Evolutionary conservation across 2,329 filamentous ascomycete genomes (phyloP).

Genomic region (Chrysosporium queenslandicum): DNA sequence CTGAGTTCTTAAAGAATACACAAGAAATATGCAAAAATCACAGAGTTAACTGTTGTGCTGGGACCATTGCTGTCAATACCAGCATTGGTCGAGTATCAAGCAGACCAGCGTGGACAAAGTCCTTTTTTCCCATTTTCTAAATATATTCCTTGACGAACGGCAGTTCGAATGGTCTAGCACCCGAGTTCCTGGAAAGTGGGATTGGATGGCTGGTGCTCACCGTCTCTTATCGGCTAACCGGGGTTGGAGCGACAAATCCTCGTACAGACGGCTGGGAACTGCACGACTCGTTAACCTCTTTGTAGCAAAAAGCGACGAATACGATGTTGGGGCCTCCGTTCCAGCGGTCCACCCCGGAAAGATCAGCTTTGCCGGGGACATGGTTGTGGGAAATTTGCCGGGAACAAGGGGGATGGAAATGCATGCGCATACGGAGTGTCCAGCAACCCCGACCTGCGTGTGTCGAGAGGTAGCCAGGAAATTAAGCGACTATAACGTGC

Average conservation of each 20-base stretch:
- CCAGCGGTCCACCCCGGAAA: constrained; percentile 8
- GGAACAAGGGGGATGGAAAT: neutral
- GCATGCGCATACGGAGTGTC: constrained; percentile 2
- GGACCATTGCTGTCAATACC: neutral
- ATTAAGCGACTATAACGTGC: neutral
- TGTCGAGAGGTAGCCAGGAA: neutral
- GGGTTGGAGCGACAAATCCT: neutral
- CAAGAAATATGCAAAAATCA: no score
- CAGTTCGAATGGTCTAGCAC: neutral
- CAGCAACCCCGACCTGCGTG: neutral
- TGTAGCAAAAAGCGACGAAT: constrained; percentile 6
- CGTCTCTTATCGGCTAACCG: neutral
- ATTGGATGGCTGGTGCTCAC: neutral
- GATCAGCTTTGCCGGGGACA: constrained; percentile 7
- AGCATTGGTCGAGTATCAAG: neutral
- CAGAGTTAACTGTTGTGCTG: no score
- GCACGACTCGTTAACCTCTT: neutral
- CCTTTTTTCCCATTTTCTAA: neutral
- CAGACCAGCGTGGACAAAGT: neutral
- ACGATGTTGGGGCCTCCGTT: constrained; percentile 7
- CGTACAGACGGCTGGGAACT: neutral
- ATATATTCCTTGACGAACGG: neutral
- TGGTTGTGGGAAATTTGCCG: neutral
- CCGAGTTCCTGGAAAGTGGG: neutral
- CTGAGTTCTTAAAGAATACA: neutral